A percentile compares a stretch with the other conserved stretches of the same genome.
Conservation (phyloP, 2,329 filamentous ascomycete species). For the Aspergillus persii region DNA sequence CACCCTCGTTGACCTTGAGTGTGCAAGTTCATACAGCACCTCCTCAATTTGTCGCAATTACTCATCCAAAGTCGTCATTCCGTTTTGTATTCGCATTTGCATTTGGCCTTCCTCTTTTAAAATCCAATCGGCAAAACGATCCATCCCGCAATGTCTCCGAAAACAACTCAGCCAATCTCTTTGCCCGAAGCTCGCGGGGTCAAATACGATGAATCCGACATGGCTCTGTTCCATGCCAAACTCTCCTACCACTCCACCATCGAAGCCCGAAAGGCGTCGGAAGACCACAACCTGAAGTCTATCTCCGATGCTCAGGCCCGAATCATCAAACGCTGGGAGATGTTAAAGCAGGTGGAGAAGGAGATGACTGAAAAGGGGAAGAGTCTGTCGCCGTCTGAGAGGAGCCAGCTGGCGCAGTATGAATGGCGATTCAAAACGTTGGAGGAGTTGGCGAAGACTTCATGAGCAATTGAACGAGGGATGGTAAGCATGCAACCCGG, state of each 20-base stretch:
- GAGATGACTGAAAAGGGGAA: constrained; percentile 33
- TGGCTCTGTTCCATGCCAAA: constrained; percentile 38
- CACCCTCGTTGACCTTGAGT: not conserved
- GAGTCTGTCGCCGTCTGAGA: constrained; percentile 28
- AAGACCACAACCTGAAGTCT: constrained; percentile 32
- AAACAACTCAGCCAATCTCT: constrained; percentile 16
- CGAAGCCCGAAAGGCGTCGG: constrained; percentile 31
- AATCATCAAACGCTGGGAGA: constrained; percentile 37
- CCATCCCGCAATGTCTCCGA: constrained; percentile 23
- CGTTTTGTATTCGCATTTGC: not conserved
- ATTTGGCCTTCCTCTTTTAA: not conserved
- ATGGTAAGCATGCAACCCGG: not conserved
- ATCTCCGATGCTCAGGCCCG: constrained; percentile 34
- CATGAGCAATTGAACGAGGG: not conserved
- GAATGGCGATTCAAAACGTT: constrained; percentile 35
- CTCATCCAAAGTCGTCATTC: not conserved
- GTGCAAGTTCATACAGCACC: not conserved
- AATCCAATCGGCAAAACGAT: not conserved
- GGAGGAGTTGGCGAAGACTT: constrained; percentile 27
- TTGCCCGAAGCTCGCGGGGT: constrained; percentile 35
- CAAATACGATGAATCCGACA: constrained; percentile 38
- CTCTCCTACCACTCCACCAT: constrained; percentile 36
- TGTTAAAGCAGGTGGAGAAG: constrained; percentile 33
- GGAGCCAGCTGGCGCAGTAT: constrained; percentile 33
- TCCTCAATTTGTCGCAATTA: not conserved